phyloP scores from a whole-genome alignment of 176 grass and related monocot species.

The Elymus sibiricus region DNA sequence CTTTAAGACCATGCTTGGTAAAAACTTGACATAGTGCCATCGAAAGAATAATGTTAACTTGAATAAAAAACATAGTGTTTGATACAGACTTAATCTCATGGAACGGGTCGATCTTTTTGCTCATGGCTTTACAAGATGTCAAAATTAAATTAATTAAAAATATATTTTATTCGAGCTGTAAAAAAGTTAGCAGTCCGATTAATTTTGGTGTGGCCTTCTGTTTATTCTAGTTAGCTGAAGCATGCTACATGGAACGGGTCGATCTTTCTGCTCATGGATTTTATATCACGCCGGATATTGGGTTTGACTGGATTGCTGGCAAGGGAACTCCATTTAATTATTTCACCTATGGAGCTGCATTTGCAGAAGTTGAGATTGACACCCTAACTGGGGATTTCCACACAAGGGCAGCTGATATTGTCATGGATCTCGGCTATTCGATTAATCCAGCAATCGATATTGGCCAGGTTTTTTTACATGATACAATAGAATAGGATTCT shows the following conservation, averaged over 20 bases:
- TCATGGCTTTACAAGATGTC: background rate
- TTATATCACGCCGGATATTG: constrained; percentile 72
- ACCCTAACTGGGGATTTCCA: constrained; percentile 94
- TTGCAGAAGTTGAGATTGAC: constrained; percentile 97
- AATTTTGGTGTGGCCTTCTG: background rate
- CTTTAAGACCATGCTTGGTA: background rate
- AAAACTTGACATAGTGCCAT: background rate
- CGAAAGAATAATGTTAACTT: background rate
- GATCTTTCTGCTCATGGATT: constrained; percentile 90
- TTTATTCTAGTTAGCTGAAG: constrained; percentile 44
- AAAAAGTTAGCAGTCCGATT: background rate
- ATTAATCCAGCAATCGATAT: constrained; percentile 96
- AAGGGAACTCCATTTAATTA: constrained; percentile 76
- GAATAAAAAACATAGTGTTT: background rate
- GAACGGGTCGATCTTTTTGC: no score
- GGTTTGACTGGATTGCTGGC: constrained; percentile 60
- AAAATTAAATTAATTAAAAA: background rate
- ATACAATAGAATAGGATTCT: background rate
- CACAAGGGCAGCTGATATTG: constrained; percentile 67
- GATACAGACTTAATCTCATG: background rate
- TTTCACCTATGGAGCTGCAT: constrained; percentile 90
- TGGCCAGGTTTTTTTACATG: constrained; percentile 59
- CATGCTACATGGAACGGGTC: constrained; percentile 73
- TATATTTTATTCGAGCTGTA: background rate
- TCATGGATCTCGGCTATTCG: constrained; percentile 88